Conservation (phyloP, 1,284 basidiomycete species). For the Sporisorium exsertum region DNA sequence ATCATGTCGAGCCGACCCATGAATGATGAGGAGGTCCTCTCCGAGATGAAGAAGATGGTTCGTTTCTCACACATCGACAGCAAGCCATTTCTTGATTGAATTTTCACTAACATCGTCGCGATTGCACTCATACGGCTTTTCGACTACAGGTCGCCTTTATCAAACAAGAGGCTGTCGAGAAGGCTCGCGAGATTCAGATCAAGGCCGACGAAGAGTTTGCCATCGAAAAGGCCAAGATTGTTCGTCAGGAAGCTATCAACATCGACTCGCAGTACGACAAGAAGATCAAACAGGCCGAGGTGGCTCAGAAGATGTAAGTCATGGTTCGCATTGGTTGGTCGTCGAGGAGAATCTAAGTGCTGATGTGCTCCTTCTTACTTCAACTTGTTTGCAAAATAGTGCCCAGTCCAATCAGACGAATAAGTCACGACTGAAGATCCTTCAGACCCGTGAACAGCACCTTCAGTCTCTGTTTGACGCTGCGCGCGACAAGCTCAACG, state of each 20-base stretch:
- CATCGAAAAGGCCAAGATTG: slow-evolving; percentile 69
- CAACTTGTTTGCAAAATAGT: slow-evolving; percentile 71
- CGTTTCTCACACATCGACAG: slow-evolving; percentile 4
- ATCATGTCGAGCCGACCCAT: slow-evolving; percentile 74
- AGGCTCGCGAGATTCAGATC: slow-evolving; percentile 69
- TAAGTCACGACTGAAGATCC: slow-evolving; percentile 87
- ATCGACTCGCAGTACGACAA: slow-evolving; percentile 66
- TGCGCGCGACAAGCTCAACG: slow-evolving; percentile 77
- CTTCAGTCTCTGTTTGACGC: slow-evolving; percentile 87
- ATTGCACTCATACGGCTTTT: not conserved
- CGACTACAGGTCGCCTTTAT: slow-evolving; percentile 64
- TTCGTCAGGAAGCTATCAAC: slow-evolving; percentile 65
- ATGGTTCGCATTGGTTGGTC: not conserved
- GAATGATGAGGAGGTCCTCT: slow-evolving; percentile 95
- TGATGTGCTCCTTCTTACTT: not conserved
- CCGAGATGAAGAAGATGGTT: slow-evolving; percentile 99
- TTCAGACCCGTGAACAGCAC: slow-evolving; percentile 91
- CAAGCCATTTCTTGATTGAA: too few species aligned
- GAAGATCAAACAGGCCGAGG: slow-evolving; percentile 67
- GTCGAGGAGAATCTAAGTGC: not conserved
- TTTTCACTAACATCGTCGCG: not conserved
- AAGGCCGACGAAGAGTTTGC: slow-evolving; percentile 69
- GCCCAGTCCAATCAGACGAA: slow-evolving; percentile 96
- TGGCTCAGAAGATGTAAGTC: slow-evolving; percentile 67
- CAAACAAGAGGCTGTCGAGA: slow-evolving; percentile 69